Conservation (phyloP, 2,329 filamentous ascomycete genomes). For the Allantophomopsis cytisporea region DNA sequence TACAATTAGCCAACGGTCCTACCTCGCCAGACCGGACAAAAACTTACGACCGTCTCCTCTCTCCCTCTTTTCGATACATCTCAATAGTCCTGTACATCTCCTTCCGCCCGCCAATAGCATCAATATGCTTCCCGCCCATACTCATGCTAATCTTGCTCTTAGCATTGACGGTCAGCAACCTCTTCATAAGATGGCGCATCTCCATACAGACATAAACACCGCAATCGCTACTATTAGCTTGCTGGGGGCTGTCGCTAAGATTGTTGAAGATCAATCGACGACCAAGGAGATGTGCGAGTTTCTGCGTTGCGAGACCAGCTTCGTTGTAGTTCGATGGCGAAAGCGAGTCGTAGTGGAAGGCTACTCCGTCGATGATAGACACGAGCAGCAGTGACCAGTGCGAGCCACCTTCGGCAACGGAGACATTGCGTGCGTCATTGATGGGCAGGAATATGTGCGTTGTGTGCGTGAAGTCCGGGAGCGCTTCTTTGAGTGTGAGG, state of each 20-base stretch:
- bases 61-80: slow-evolving; percentile 72
- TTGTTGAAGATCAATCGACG: slow-evolving; percentile 63
- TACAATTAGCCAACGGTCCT: neutral
- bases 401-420: slow-evolving; percentile 72
- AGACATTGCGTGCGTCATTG: slow-evolving; percentile 72
- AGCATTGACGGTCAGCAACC: slow-evolving; percentile 65
- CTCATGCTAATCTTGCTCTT: slow-evolving; percentile 90
- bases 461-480: slow-evolving; percentile 67
- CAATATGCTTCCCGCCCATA: slow-evolving; percentile 71
- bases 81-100: slow-evolving; percentile 90
- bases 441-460: slow-evolving; percentile 94
- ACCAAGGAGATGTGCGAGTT: slow-evolving; percentile 55
- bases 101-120: slow-evolving; percentile 68
- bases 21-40: too few relatives aligned
- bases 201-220: slow-evolving; percentile 91
- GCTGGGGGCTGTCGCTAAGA: slow-evolving; percentile 74
- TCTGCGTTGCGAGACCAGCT: slow-evolving; percentile 53
- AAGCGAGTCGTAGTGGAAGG: slow-evolving; percentile 94
- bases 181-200: slow-evolving; percentile 86
- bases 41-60: slow-evolving; percentile 68
- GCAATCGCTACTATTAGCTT: slow-evolving; percentile 87
- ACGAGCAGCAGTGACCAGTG: slow-evolving; percentile 95
- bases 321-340: slow-evolving; percentile 62
- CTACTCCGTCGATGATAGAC: slow-evolving; percentile 73
- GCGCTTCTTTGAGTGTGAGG: slow-evolving; percentile 44